Base-by-base conservation (phyloP, 2,329 filamentous ascomycete genomes). In the Calonectria montana region DNA sequence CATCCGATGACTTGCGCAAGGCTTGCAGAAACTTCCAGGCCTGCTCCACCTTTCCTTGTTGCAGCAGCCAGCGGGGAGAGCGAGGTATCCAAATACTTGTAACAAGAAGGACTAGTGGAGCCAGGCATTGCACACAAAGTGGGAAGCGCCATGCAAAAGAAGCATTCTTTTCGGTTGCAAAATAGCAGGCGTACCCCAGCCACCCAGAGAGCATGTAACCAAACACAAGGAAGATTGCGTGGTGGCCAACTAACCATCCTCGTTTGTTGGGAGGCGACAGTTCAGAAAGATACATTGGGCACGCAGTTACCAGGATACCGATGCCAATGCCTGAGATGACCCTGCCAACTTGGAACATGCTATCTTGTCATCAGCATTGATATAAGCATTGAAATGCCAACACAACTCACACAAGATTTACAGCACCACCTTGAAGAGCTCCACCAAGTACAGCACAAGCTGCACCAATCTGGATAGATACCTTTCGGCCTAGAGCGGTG, bases 1-100 rank as follows among this genome's bases (percentile, higher is more conserved):
- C 76, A 12, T 55, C 68, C 0, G 53, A 15, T 0, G 75, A 71
- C 2, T 43, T 70, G 1, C 76, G 82, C 27, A 88, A 80, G 7
- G 80, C 80, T 21, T 81, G 77, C 12, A 88, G 73, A 1, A 88
- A 83, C 9, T 75, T 65, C 78, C 83, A 86, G 0, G 87, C 87
- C 70, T 89, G 85, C 2, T 87, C 84, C 1, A 80, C 75, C 15
- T 82, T 82, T 0, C 86, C 87, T 70, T 87, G 85, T 0, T 83
- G 84, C 45, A 88, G 81, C 15, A 88, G 79, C 87, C 87, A 89
- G 10, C 87, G 81, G 0, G 87, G 87, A 0, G 87, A 88, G 0
- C 76, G 72, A 0, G 85, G 85, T 2, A 87, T 79, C 57, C 78
- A 79, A 1, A 81, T 72, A 5, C 82, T 80, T 1, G 81, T 80